phyloP scores from a whole-genome alignment of 2,329 filamentous ascomycete genomes.

The Penicillium oxalicum region DNA sequence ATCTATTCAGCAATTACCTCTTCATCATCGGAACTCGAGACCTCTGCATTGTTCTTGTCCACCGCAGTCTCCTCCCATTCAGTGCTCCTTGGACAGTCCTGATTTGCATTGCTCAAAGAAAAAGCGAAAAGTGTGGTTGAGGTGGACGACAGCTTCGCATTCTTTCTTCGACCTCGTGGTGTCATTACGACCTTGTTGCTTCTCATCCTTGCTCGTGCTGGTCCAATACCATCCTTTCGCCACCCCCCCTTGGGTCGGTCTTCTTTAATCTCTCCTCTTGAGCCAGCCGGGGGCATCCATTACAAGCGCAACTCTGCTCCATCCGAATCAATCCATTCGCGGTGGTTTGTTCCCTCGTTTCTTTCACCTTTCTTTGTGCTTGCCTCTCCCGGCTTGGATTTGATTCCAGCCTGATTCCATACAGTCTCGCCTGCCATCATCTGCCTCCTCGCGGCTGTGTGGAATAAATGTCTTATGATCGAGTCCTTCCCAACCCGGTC shows the following conservation, averaged over 20 bases:
- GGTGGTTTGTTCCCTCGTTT: conserved; percentile 1
- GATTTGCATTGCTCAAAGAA: too few species aligned
- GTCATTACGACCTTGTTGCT: conserved; percentile 1
- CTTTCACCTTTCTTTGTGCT: conserved; percentile 3
- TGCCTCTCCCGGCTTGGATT: conserved; percentile 1
- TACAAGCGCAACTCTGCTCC: too few species aligned
- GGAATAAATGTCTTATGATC: conserved; percentile 44
- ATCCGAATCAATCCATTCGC: too few species aligned
- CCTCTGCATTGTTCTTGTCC: too few species aligned
- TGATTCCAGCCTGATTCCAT: background rate
- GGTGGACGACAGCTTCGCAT: background rate
- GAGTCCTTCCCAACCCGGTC: conserved; percentile 42
- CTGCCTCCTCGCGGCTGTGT: conserved; percentile 1
- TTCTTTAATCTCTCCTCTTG: background rate
- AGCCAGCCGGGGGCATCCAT: too few species aligned
- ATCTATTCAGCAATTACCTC: background rate
- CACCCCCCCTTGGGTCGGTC: background rate
- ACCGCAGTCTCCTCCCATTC: too few species aligned
- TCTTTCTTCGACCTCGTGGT: conserved; percentile 9
- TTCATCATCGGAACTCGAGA: too few species aligned
- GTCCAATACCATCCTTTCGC: conserved; percentile 2
- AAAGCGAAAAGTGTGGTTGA: too few species aligned
- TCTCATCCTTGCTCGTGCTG: conserved; percentile 5
- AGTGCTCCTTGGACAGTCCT: too few species aligned
- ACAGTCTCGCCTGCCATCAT: too few species aligned